Percentiles rank a stretch among this genome's conserved stretches.
phyloP scores from a whole-genome alignment of 1,284 basidiomycete genomes.

The Athelia sp. region DNA sequence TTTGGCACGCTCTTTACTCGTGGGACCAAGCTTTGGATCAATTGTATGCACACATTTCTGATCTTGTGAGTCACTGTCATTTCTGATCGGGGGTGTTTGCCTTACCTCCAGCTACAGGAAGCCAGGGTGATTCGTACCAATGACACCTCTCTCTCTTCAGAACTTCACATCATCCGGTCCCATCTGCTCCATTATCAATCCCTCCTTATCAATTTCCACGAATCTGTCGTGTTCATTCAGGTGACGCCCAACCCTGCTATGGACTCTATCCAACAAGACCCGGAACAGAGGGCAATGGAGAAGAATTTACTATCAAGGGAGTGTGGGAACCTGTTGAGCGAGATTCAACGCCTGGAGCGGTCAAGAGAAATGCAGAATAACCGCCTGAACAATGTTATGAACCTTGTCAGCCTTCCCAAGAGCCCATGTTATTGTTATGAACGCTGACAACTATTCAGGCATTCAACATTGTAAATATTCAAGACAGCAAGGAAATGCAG shows the following conservation, averaged over 20 bases:
- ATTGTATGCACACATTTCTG: slow-evolving; percentile 41
- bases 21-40: slow-evolving; percentile 54
- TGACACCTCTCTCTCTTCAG: slow-evolving; percentile 11
- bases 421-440: background rate
- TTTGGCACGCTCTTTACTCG: slow-evolving; percentile 55
- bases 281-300: background rate
- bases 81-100: background rate
- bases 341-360: slow-evolving; percentile 36
- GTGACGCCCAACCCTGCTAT: slow-evolving; percentile 42
- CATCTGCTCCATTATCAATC: slow-evolving; percentile 47
- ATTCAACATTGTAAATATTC: slow-evolving; percentile 44
- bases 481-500: slow-evolving; percentile 43
- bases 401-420: slow-evolving; percentile 30
- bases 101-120: slow-evolving; percentile 24
- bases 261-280: slow-evolving; percentile 19
- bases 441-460: slow-evolving; percentile 24
- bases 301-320: slow-evolving; percentile 26
- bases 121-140: slow-evolving; percentile 27
- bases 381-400: slow-evolving; percentile 42
- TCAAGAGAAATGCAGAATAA: slow-evolving; percentile 35
- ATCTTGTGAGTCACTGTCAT: slow-evolving; percentile 28
- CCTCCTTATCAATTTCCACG: slow-evolving; percentile 45
- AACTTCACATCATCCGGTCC: slow-evolving; percentile 48
- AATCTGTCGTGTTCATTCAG: slow-evolving; percentile 40
- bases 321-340: slow-evolving; percentile 27